Evolutionary conservation across 768 basidiomycete species (phyloP).

Genomic region (Leccinum olivaceopallidum): DNA sequence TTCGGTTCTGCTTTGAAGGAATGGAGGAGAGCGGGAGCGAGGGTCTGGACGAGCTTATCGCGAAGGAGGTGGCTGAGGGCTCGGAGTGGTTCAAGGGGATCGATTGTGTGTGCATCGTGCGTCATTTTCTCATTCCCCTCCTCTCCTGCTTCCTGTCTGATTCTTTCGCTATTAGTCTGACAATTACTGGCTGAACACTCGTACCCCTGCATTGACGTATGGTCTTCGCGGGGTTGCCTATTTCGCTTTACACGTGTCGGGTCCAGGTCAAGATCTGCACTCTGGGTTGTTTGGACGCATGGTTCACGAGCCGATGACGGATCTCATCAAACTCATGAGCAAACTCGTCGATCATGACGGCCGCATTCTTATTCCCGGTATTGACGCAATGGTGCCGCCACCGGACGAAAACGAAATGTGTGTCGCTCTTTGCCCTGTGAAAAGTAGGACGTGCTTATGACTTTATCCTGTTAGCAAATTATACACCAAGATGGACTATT

Average conservation of each 20-base stretch:
- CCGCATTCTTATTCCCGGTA: constrained; percentile 85
- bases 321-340: constrained; percentile 79
- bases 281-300: constrained; percentile 84
- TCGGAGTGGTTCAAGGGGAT: constrained; percentile 79
- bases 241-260: constrained; percentile 79
- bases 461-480: constrained; percentile 45
- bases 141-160: background rate
- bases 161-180: constrained; percentile 62
- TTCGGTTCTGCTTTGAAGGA: constrained; percentile 91
- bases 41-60: constrained; percentile 86
- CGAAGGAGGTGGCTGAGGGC: constrained; percentile 66
- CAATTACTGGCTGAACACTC: constrained; percentile 91
- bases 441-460: background rate
- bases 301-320: constrained; percentile 93
- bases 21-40: constrained; percentile 97
- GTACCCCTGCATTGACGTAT: constrained; percentile 81
- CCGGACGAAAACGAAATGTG: constrained; percentile 74
- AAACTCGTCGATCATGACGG: constrained; percentile 80
- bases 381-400: constrained; percentile 80
- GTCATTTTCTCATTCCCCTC: constrained; percentile 22
- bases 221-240: constrained; percentile 88
- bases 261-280: constrained; percentile 87
- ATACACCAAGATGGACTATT: constrained; percentile 76
- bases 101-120: constrained; percentile 90
- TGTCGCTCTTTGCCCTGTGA: constrained; percentile 17